Evolutionary conservation across 495 filamentous ascomycete species (phyloP).

Genomic region (Neurospora terricola): DNA sequence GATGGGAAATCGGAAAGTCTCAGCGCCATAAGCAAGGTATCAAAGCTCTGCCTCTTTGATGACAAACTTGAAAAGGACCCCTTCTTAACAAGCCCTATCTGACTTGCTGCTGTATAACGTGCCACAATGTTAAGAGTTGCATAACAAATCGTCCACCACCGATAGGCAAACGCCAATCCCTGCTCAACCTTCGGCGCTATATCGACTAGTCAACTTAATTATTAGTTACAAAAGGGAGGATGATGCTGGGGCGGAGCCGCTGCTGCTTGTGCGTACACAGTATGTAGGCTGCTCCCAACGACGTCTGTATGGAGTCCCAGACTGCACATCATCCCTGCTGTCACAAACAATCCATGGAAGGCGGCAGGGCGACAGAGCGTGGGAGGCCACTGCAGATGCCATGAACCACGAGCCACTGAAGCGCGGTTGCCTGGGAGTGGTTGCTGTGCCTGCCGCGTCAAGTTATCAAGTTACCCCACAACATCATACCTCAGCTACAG

Average conservation of each 20-base stretch:
- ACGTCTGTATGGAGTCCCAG: too few species aligned
- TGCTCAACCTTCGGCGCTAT: neutral
- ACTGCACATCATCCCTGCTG: neutral
- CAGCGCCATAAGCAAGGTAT: too few species aligned
- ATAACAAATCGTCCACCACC: neutral
- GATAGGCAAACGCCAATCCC: neutral
- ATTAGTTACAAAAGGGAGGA: too few species aligned
- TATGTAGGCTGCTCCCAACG: too few species aligned
- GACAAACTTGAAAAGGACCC: neutral
- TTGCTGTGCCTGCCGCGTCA: neutral
- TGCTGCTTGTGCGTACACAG: too few species aligned
- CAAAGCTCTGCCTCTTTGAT: neutral
- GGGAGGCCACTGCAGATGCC: neutral
- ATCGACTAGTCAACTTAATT: too few species aligned
- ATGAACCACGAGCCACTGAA: neutral
- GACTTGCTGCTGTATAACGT: neutral
- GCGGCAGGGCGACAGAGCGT: neutral
- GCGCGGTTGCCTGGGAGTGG: neutral
- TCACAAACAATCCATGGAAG: neutral
- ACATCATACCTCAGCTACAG: neutral
- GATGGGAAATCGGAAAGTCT: too few species aligned
- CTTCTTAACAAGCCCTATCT: neutral
- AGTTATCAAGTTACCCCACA: neutral
- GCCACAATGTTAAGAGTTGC: neutral
- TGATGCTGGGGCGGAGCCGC: too few species aligned